Evolutionary conservation across 495 filamentous ascomycete species (phyloP).

Genomic region (Aspergillus mulundensis): DNA sequence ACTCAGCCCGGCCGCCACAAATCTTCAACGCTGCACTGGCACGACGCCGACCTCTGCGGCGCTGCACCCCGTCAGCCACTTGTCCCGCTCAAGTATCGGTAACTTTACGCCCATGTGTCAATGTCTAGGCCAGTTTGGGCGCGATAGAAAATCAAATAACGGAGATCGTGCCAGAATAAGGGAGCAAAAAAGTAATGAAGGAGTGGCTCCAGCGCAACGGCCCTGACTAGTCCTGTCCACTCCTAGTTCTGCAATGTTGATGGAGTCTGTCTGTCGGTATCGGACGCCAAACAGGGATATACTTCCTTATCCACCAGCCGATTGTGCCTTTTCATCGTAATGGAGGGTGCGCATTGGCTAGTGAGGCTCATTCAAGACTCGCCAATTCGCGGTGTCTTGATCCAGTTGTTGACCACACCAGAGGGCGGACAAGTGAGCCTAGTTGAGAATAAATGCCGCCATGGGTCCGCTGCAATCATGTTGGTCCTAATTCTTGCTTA

Average conservation of each 20-base stretch:
- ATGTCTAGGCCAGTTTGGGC: neutral
- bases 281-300: neutral
- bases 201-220: neutral
- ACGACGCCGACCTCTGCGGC: neutral
- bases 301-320: neutral
- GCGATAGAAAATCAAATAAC: neutral
- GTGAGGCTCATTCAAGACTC: slow-evolving; percentile 5
- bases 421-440: neutral
- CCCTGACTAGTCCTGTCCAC: neutral
- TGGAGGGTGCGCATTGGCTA: slow-evolving; percentile 1
- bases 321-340: neutral
- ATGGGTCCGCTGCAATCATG: neutral
- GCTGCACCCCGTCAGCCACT: neutral
- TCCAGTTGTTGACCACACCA: neutral
- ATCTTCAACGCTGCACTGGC: neutral
- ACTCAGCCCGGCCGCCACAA: neutral
- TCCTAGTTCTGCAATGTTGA: neutral
- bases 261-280: neutral
- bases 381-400: neutral
- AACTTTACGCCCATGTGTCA: neutral
- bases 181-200: neutral
- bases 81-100: neutral
- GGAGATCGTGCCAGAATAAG: neutral
- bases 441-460: neutral
- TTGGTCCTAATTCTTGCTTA: neutral